These are phyloP conservation scores for Lactarius trivialis DNA, from an alignment of 768 basidiomycete species.

Conservation along the genomic window DNA sequence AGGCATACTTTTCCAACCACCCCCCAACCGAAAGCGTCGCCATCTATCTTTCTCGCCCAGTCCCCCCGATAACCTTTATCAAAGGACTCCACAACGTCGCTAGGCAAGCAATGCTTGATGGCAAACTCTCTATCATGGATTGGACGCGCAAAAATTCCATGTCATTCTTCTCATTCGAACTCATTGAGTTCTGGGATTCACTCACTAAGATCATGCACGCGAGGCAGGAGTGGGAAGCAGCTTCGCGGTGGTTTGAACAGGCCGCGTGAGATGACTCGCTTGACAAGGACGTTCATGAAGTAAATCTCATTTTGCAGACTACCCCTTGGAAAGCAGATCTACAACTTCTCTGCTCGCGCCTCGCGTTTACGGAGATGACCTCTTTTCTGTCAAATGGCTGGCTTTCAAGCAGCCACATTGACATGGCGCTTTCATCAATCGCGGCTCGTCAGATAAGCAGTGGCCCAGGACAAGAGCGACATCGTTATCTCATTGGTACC, in stretches of 20 bases:
- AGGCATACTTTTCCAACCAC: not conserved
- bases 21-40: not conserved
- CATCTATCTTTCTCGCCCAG: not conserved
- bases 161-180: not conserved
- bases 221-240: not conserved
- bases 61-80: not conserved
- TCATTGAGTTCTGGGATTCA: not conserved
- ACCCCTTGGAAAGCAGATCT: not conserved
- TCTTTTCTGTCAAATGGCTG: not conserved
- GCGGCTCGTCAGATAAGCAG: not conserved
- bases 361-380: not conserved
- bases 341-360: not conserved
- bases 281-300: not conserved
- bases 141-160: not conserved
- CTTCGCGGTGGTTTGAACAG: not conserved
- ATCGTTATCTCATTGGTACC: not conserved
- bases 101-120: not conserved
- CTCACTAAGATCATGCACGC: not conserved
- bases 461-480: not conserved
- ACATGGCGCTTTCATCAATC: not conserved
- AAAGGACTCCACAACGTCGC: not conserved
- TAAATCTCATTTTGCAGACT: not conserved
- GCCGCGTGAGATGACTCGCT: not conserved
- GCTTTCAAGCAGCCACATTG: not conserved
- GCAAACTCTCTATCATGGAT: not conserved